A percentile compares a stretch with the other conserved stretches of the same genome.
phyloP scores from a whole-genome alignment of 257 asterid species.

The Solanum tarijense region DNA sequence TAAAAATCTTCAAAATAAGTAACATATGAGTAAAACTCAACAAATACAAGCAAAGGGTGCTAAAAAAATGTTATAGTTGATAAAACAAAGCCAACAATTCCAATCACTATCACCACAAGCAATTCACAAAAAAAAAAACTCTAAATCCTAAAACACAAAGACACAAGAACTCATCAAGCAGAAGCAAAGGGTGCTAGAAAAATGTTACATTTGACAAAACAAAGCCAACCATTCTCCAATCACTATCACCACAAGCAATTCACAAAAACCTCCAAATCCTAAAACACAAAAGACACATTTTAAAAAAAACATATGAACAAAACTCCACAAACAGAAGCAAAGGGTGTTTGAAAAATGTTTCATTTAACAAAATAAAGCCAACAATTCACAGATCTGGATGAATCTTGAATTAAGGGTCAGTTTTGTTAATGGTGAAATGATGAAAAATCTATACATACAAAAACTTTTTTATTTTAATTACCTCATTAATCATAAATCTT shows the following conservation, averaged over 20 bases:
- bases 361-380: background rate
- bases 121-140: background rate
- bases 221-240: background rate
- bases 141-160: background rate
- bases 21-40: background rate
- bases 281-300: background rate
- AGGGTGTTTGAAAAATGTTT: background rate
- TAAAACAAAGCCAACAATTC: background rate
- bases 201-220: background rate
- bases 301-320: background rate
- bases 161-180: background rate
- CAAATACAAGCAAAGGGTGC: background rate
- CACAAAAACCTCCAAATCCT: background rate
- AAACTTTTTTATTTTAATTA: background rate
- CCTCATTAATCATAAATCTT: background rate
- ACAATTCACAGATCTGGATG: constrained; percentile 7
- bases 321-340: constrained; percentile 1
- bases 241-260: background rate
- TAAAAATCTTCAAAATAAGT: background rate
- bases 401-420: background rate
- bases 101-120: background rate
- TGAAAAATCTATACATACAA: background rate
- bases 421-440: background rate
- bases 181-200: background rate
- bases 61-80: background rate